Conservation (phyloP, 148 eudicot genomes). For the Beta vulgaris region DNA sequence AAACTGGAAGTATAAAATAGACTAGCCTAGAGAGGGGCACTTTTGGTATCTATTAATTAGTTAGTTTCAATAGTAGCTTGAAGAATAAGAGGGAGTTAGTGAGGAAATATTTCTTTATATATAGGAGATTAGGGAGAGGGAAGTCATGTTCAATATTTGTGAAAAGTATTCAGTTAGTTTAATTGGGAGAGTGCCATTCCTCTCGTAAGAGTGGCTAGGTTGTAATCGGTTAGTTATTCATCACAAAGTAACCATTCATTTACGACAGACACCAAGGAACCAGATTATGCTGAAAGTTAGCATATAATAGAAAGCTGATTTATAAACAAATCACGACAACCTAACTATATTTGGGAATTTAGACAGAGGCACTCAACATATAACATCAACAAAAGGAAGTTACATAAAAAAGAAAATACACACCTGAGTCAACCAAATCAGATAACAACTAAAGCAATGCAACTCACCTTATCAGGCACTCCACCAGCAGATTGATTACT, state of each 20-base stretch:
- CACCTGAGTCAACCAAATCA: background rate
- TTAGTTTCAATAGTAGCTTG: too few species aligned
- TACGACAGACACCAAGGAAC: slow-evolving; percentile 6
- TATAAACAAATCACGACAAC: background rate
- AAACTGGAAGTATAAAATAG: background rate
- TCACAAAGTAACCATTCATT: background rate
- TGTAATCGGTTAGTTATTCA: too few species aligned
- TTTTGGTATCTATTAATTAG: too few species aligned
- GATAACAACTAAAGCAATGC: slow-evolving; percentile 8
- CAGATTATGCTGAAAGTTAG: background rate
- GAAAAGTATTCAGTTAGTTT: too few species aligned
- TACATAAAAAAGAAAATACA: background rate
- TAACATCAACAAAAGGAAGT: background rate
- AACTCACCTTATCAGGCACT: slow-evolving; percentile 43
- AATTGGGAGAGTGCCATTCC: too few species aligned
- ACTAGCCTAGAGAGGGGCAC: background rate
- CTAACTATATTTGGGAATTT: background rate
- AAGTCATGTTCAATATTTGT: too few species aligned
- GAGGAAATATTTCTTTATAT: too few species aligned
- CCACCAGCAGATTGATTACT: slow-evolving; percentile 28
- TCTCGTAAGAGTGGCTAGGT: too few species aligned
- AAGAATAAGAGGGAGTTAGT: too few species aligned
- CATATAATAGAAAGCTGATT: background rate
- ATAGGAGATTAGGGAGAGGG: too few species aligned
- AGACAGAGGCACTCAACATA: background rate